Base-by-base conservation (phyloP, 2,329 filamentous ascomycete species). In the Gliomastix tumulicola region DNA sequence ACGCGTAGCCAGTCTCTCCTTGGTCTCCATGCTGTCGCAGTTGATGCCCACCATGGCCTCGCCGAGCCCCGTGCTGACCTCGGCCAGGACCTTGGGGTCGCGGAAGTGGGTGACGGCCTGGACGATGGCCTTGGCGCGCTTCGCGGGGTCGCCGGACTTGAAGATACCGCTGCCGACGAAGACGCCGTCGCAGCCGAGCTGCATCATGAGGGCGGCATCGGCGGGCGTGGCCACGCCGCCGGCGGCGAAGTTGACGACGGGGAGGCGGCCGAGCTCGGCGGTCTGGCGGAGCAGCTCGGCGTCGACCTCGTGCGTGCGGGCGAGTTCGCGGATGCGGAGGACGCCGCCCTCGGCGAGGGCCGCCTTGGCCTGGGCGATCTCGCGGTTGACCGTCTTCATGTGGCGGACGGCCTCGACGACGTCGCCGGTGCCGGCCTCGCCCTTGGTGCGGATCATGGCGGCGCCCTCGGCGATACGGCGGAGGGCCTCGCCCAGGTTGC, bases 151-250 rank as follows among this genome's bases (percentile, higher is more conserved):
- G 15, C 90, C 90, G 6, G 80, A 87, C 78, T 97, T 97, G 78
- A 98, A 98, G 62, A 97, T 97, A 20, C 92, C 92, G 40, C 81
- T 88, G 20, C 92, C 92, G 23, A 98, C 92, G 57, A 98, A 98
- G 23, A 98, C 92, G 40, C 92, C 92, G 55, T 98, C 92, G 56
- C 92, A 97, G 42, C 92, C 92, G 45, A 98, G 71, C 72, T 97
- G 90, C 92, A 98, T 98, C 90, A 98, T 67, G 41, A 98, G 71
- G 3, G 92, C 92, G 1, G 92, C 92, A 63, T 98, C 92, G 0
- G 92, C 92, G 0, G 92, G 92, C 2, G 92, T 98, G n/a, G 92
- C 92, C n/a, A 98, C 85, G 40, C 92, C 92, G n/a, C 92, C 92
- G 4, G 92, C 92, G 1, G 92, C 92, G 51, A 98, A 97, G 72